phyloP scores from a whole-genome alignment of 2,329 filamentous ascomycete genomes.

The Fusarium buharicum region DNA sequence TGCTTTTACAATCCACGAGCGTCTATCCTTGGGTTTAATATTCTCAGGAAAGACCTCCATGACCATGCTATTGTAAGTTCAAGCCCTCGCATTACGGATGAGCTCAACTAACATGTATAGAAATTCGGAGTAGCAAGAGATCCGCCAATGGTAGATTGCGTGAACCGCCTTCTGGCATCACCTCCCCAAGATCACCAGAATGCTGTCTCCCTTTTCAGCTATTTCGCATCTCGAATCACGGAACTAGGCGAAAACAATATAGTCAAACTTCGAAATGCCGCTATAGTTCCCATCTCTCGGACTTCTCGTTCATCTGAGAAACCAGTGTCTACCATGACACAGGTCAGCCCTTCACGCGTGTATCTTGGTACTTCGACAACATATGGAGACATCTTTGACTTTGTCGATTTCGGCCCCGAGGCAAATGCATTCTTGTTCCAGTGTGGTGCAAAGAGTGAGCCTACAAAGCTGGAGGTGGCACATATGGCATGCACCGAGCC shows the following conservation, averaged over 20 bases:
- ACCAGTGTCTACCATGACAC: constrained; percentile 44
- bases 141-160: constrained; percentile 80
- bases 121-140: constrained; percentile 89
- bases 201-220: constrained; percentile 80
- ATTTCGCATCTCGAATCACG: constrained; percentile 80
- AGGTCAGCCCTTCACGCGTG: constrained; percentile 74
- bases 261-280: constrained; percentile 69
- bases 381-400: constrained; percentile 94
- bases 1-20: constrained; percentile 87
- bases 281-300: constrained; percentile 75
- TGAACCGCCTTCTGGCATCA: constrained; percentile 75
- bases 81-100: neutral
- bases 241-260: constrained; percentile 75
- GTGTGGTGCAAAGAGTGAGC: constrained; percentile 90
- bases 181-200: constrained; percentile 75
- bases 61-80: constrained; percentile 72
- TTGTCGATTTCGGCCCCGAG: constrained; percentile 90
- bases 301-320: constrained; percentile 55
- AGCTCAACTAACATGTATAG: constrained; percentile 39
- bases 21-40: constrained; percentile 80
- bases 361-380: constrained; percentile 78
- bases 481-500: constrained; percentile 85
- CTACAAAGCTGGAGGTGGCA: constrained; percentile 86
- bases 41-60: constrained; percentile 80
- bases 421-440: constrained; percentile 90